Base-by-base conservation (phyloP, 257 asterid species). In the Osmanthus fragrans region DNA sequence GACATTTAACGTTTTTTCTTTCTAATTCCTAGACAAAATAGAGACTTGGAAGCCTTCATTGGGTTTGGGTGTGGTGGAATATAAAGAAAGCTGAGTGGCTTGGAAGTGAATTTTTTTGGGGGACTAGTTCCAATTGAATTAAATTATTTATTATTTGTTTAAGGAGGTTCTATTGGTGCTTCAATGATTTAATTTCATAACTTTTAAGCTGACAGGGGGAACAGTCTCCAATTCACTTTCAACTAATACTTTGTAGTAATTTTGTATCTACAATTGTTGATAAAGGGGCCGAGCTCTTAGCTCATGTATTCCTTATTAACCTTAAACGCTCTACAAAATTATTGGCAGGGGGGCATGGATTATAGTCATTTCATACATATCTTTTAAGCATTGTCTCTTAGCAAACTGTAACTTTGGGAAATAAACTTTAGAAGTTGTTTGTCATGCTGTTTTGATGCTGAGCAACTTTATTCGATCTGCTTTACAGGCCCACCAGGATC, bases 401-500 rank as follows among this genome's bases (percentile, higher is more conserved):
- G 37, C 12, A 49, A 15, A 63, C 65, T 78, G 32, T 56, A 72
- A 18, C 40, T 33, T 21, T 45, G 49, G 56, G 15, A 30, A 4
- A 18, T 12, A 30, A 42, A 33, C 32, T 15, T 60, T 7, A 71
- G 16, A 16, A 5, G 18, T 45, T 47, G 11, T 45, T 42, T 39
- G 7, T 39, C 23, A 5, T 27, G 39, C 49, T 60, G 4, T 70
- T 80, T 82, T 77, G 67, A 73, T 81, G 80, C 71, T 69, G 33
- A 77, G 49, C 64, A 39, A 74, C 51, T 45, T 58, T 18, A 30
- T 60, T 23, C 30, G n/a, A 40, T n/a, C 81, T 72, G 36, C 69
- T 72, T 74, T 82, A 63, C 87, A 93, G 98, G 98, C 73, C 98
- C 98, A 78, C 97, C 97, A 1, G 97, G 98, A 60, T 94, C 97